Conservation (phyloP, 2,329 filamentous ascomycete species). For the Blastomyces emzantsi region DNA sequence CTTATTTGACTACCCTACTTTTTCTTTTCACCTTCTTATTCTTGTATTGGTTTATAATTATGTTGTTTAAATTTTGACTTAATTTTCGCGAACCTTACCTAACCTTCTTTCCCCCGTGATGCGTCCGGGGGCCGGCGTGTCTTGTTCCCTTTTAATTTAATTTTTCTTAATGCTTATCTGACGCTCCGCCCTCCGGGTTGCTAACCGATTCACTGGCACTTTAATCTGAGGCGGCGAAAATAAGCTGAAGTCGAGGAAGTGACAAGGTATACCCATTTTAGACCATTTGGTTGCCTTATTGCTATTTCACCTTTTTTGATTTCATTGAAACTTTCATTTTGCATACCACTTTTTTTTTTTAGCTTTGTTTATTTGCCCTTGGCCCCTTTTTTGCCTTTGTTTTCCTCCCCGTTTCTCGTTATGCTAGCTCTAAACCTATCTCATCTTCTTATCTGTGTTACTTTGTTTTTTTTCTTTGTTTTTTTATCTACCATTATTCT, state of each 20-base stretch:
- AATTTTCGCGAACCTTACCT: not conserved
- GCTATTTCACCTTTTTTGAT: not conserved
- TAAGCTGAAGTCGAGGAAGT: not conserved
- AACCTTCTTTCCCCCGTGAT: not conserved
- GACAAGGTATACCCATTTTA: not conserved
- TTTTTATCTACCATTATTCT: conserved; percentile 1
- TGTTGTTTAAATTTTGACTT: conserved; percentile 16
- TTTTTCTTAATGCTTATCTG: conserved; percentile 8
- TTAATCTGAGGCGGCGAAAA: not conserved
- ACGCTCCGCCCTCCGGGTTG: not conserved
- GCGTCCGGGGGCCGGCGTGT: not conserved
- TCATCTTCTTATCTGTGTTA: not conserved
- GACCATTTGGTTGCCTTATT: not conserved
- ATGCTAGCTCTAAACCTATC: not conserved
- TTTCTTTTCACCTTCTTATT: conserved; percentile 18
- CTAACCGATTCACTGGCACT: not conserved
- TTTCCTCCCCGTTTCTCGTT: not conserved
- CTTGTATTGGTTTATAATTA: conserved; percentile 23
- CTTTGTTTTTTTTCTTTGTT: not conserved
- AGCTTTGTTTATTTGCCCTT: not conserved
- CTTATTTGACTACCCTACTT: conserved; percentile 16
- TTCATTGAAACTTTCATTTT: conserved; percentile 6
- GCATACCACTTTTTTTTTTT: not conserved
- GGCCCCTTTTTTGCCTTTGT: not conserved
- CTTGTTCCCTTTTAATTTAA: conserved; percentile 16